These are phyloP conservation scores for Podospora comata DNA, from an alignment of 495 filamentous ascomycete genomes.

Conservation along the genomic window DNA sequence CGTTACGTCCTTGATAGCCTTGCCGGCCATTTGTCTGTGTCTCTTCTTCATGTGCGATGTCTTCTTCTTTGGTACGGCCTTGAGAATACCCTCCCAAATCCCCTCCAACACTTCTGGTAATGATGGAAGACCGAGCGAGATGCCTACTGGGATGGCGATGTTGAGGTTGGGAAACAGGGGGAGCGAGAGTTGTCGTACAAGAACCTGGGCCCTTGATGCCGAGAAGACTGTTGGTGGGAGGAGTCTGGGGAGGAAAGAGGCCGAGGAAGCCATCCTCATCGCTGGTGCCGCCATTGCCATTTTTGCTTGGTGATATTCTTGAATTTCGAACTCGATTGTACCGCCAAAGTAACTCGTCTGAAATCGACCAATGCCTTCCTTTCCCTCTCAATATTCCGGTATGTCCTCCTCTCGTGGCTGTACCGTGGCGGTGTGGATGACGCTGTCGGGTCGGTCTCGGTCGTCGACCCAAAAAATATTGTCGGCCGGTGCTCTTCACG, in stretches of 20 bases:
- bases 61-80: conserved; percentile 98
- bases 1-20: conserved; percentile 86
- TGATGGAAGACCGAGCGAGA: conserved; percentile 52
- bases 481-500: conserved; percentile 20
- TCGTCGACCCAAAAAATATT: conserved; percentile 27
- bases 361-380: neutral
- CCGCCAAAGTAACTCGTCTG: neutral
- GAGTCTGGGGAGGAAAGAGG: conserved; percentile 37
- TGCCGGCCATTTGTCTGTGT: conserved; percentile 87
- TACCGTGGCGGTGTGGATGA: conserved; percentile 15
- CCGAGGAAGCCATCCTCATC: conserved; percentile 31
- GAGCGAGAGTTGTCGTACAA: conserved; percentile 39
- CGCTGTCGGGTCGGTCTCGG: conserved; percentile 12
- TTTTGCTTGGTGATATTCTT: neutral
- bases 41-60: conserved; percentile 96
- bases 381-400: neutral
- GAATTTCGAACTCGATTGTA: neutral
- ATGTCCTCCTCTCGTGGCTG: conserved; percentile 15
- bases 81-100: conserved; percentile 88
- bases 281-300: conserved; percentile 41
- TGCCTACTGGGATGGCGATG: conserved; percentile 52
- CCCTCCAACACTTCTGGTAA: conserved; percentile 59
- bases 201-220: conserved; percentile 40
- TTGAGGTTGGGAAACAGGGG: conserved; percentile 48
- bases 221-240: conserved; percentile 39